Percentiles rank a stretch among this genome's conserved stretches.
Evolutionary conservation across 768 basidiomycete species (phyloP).

Genomic region (Atractiella rhizophila): DNA sequence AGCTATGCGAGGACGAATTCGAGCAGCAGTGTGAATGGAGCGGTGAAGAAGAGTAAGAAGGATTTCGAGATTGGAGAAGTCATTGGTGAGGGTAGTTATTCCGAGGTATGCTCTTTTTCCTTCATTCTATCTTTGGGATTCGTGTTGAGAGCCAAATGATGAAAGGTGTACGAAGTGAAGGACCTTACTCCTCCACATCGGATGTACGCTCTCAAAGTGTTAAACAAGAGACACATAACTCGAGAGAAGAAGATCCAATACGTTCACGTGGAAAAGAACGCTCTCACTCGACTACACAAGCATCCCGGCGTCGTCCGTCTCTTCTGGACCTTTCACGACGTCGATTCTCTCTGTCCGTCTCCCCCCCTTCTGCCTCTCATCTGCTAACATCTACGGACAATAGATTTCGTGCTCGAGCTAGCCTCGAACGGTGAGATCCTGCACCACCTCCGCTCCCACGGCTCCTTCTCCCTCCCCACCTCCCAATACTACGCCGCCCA

Average conservation of each 20-base stretch:
- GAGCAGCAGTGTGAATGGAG: too few relatives aligned
- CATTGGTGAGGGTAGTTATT: constrained; percentile 63
- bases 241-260: constrained; percentile 52
- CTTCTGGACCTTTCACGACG: constrained; percentile 64
- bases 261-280: constrained; percentile 55
- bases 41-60: too few relatives aligned
- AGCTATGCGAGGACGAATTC: too few relatives aligned
- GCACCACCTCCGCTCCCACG: constrained; percentile 29
- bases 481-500: constrained; percentile 70
- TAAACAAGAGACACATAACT: constrained; percentile 56
- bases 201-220: constrained; percentile 49
- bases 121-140: too few relatives aligned
- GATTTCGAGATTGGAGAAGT: constrained; percentile 50
- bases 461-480: constrained; percentile 59
- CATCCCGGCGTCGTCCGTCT: constrained; percentile 63
- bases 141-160: too few relatives aligned
- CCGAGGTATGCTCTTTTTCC: too few relatives aligned
- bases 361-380: not conserved
- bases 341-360: constrained; percentile 51
- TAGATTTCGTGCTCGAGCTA: constrained; percentile 27
- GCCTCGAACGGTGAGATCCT: constrained; percentile 26
- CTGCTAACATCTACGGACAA: too few relatives aligned
- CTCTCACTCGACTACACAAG: constrained; percentile 28
- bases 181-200: constrained; percentile 25
- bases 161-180: constrained; percentile 28